phyloP scores from a whole-genome alignment of 495 filamentous ascomycete genomes.

The Aspergillus ellipticus region DNA sequence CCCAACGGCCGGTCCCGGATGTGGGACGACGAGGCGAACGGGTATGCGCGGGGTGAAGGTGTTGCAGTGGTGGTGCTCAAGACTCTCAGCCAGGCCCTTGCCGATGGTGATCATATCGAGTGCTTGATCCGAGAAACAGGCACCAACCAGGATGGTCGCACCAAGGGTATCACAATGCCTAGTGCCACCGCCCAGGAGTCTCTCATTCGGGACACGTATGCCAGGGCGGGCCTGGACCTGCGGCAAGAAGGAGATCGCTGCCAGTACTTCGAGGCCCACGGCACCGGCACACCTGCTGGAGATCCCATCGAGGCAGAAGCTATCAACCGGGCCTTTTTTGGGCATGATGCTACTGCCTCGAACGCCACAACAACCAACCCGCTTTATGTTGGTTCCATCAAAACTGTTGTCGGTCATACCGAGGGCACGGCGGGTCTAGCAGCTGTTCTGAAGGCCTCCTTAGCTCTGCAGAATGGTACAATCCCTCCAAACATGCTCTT shows the following conservation, averaged over 20 bases:
- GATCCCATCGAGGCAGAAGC: slow-evolving; percentile 36
- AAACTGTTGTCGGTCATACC: slow-evolving; percentile 47
- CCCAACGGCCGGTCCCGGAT: slow-evolving; percentile 12
- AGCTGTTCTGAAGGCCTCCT: background rate
- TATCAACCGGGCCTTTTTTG: slow-evolving; percentile 40
- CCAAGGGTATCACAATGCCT: slow-evolving; percentile 20
- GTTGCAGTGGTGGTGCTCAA: slow-evolving; percentile 25
- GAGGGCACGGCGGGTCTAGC: slow-evolving; percentile 37
- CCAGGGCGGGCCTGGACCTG: background rate
- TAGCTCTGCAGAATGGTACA: background rate
- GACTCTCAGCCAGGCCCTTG: slow-evolving; percentile 10
- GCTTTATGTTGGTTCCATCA: slow-evolving; percentile 41
- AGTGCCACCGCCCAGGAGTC: background rate
- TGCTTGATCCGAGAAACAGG: slow-evolving; percentile 20
- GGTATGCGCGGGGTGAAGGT: slow-evolving; percentile 35
- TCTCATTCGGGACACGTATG: background rate
- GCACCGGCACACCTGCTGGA: background rate
- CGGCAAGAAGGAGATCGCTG: background rate
- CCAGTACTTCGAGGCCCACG: background rate
- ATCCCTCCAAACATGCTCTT: background rate
- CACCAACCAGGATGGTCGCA: slow-evolving; percentile 24
- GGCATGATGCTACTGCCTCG: background rate
- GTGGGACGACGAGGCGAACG: slow-evolving; percentile 28
- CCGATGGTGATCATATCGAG: slow-evolving; percentile 22
- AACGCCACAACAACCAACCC: slow-evolving; percentile 1